Evolutionary conservation across 352 stramenopile genomes (phyloP), one percentile per base, ranked within the genome.

Genomic region (Pythium catenulatum): DNA sequence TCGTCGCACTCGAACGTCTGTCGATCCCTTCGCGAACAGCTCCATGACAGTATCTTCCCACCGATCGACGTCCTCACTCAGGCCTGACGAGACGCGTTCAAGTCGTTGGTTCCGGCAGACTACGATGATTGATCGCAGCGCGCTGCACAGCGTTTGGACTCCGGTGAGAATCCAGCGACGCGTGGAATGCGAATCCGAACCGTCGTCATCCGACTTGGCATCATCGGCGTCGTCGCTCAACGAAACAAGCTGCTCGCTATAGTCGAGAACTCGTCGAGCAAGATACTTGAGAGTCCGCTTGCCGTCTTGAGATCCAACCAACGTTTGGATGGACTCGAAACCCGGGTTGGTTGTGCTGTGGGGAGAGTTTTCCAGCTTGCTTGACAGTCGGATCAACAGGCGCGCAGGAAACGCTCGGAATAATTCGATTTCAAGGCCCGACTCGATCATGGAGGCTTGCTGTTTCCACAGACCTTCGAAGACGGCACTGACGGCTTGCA

Each of bases 231-330:
- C 36, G n/a, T 77, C 70, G 41, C 39, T 39, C 21, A 83, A 17
- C 4, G 75, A 83, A 25, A 27, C 46, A 14, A 88, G 83, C n/a
- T 82, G 45, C 37, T 80, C 66, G 36, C 58, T 56, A 32, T 85
- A 82, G 34, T 88, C 83, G 32, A 88, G 43, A 11, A 88, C 54
- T 27, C 83, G 80, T 50, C 74, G 46, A 59, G 79, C 43, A 11
- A 97, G 45, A 65, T 95, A 96, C 77, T 93, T 95, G 3, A 97
- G 30, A 75, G 92, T 89, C 30, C 73, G 88, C 19, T 85, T 88
- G 5, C 94, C 94, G 86, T 96, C 92, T 76, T 69, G 92, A 2
- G 59, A 89, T 7, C 73, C 73, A 5, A 94, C 75, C 1, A 96
- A 30, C 11, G 45, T 39, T 48, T 86, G 30, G n/a, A 86, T 27